Evolutionary conservation across 495 filamentous ascomycete genomes (phyloP).

Genomic region (Hyaloscypha bicolor): DNA sequence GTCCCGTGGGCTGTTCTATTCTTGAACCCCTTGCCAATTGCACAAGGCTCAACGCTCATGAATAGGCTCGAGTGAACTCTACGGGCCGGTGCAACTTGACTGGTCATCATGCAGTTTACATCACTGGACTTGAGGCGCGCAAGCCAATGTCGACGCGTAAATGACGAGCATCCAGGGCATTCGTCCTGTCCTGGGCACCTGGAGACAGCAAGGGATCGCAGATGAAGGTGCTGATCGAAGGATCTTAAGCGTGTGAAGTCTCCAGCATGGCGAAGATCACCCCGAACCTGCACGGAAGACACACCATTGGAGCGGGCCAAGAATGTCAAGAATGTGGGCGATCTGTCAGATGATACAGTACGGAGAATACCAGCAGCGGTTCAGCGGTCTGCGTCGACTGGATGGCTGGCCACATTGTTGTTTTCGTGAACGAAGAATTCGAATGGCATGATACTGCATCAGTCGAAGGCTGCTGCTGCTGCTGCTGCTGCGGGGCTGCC

Average conservation of each 20-base stretch:
- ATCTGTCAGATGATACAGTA: background rate
- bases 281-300: constrained; percentile 6
- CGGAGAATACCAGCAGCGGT: too few relatives aligned
- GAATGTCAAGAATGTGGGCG: background rate
- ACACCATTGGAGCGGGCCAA: background rate
- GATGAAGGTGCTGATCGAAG: background rate
- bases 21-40: background rate
- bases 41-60: background rate
- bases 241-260: constrained; percentile 10
- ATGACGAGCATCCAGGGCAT: background rate
- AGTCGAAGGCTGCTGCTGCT: background rate
- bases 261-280: constrained; percentile 18
- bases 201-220: background rate
- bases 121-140: too few relatives aligned
- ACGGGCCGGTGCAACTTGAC: background rate
- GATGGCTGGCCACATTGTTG: background rate
- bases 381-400: background rate
- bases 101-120: background rate
- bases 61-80: background rate
- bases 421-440: background rate
- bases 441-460: background rate
- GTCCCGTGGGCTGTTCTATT: background rate
- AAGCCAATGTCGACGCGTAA: background rate
- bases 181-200: background rate
- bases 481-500: background rate